Evolutionary conservation across 257 asterid genomes (phyloP), one percentile per base, ranked within the genome.

Genomic region (Solanum ossicruentum): DNA sequence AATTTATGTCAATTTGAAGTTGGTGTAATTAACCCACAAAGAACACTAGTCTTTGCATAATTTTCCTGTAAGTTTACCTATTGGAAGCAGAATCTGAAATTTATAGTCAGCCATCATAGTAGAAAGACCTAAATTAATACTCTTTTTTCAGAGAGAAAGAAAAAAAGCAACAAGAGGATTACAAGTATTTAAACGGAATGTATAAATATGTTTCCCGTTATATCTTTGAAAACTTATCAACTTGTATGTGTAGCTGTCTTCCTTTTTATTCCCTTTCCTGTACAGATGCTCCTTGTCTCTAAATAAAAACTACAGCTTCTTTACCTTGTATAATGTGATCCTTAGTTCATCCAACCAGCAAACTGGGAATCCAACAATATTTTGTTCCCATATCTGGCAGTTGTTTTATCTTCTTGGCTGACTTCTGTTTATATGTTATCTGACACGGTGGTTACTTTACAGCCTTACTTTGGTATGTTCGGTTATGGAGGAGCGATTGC

Each of bases 391-490:
- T 52, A 28, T 52, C 82, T 52, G 9, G 47, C 26, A 26, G 23
- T 85, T 77, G 13, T 21, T 21, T 12, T 56, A 32, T 21, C 28
- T 17, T 39, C 77, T 41, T 17, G 71, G 4, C 9, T 23, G 67
- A 3, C 28, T 32, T 39, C 3, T 28, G 13, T 58, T 81, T 55
- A 10, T 51, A 3, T 10, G 8, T 85, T 66, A 52, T 45, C 57
- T 85, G 39, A 61, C 36, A 32, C 5, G 32, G 55, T 43, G 39
- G 51, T 83, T 81, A 45, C 7, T 41, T 85, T 86, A 90, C 95
- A 95, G 98, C 97, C 98, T 89, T 91, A 66, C 92, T 95, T 95
- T 55, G 97, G 98, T 77, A 92, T 95, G 97, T 95, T 91, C 56
- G 97, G 98, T 13, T 92, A 90, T 86, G 98, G 98, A 66, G 98